Evolutionary conservation across 2,329 filamentous ascomycete genomes (phyloP).

Genomic region (Pyrenophora tritici-repentis): DNA sequence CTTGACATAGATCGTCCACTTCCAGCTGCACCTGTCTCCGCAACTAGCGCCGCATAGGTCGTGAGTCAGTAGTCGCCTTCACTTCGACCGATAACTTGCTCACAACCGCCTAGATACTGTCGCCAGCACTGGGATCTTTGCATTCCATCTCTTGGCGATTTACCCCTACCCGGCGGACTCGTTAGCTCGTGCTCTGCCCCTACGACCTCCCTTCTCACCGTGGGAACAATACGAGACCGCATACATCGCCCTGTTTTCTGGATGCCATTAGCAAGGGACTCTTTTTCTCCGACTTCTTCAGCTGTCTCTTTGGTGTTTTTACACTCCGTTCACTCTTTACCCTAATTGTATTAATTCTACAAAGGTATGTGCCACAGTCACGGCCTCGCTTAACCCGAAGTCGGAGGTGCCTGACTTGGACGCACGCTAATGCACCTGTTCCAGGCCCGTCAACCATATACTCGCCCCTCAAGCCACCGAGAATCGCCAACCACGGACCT

Average conservation of each 20-base stretch:
- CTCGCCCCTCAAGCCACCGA: constrained; percentile 44
- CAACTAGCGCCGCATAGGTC: constrained; percentile 20
- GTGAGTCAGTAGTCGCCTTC: constrained; percentile 26
- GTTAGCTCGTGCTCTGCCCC: constrained; percentile 60
- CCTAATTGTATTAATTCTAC: constrained; percentile 56
- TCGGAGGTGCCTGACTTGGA: constrained; percentile 6
- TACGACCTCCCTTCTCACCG: constrained; percentile 41
- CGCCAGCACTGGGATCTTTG: constrained; percentile 47
- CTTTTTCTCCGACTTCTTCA: constrained; percentile 40
- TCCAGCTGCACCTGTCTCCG: constrained; percentile 21
- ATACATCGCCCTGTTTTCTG: constrained; percentile 47
- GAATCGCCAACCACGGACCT: constrained; percentile 42
- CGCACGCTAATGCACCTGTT: constrained; percentile 23
- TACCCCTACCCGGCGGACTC: constrained; percentile 53
- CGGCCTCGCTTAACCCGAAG: constrained; percentile 23
- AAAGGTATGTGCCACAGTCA: constrained; percentile 49
- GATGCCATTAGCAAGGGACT: constrained; percentile 52
- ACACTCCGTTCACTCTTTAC: constrained; percentile 46
- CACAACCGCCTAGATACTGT: constrained; percentile 42
- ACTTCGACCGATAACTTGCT: constrained; percentile 16
- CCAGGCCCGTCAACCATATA: constrained; percentile 42
- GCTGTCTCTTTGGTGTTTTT: constrained; percentile 41
- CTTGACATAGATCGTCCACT: constrained; percentile 16
- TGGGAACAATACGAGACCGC: constrained; percentile 41
- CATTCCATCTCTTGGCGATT: constrained; percentile 53